A percentile compares a stretch with the other conserved stretches of the same genome.
Conservation (phyloP, 2,329 filamentous ascomycete species). For the Stromatinia cepivora region DNA sequence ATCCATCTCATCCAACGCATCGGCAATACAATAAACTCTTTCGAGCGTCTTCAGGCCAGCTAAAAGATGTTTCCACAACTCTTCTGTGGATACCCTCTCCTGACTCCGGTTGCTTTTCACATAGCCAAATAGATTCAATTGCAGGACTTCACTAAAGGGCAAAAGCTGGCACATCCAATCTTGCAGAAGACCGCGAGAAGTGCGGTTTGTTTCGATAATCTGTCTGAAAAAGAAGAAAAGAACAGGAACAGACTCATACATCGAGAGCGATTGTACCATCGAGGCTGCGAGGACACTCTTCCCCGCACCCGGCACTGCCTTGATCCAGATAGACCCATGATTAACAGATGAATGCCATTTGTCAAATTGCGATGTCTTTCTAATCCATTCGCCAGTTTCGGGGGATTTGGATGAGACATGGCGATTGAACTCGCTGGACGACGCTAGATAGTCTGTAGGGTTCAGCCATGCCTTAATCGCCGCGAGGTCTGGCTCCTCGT, state of each 20-base stretch:
- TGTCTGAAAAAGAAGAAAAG: conserved; percentile 45
- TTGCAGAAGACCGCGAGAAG: conserved; percentile 35
- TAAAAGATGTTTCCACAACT: conserved; percentile 41
- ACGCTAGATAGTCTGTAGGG: conserved; percentile 31
- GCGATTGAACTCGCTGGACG: conserved; percentile 30
- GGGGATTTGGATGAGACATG: conserved; percentile 29
- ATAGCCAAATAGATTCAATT: conserved; percentile 1
- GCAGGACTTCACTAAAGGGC: conserved; percentile 27
- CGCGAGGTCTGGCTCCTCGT: background rate
- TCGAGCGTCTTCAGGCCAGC: conserved; percentile 28
- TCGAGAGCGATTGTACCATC: conserved; percentile 20
- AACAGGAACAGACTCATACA: conserved; percentile 30
- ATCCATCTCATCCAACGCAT: conserved; percentile 53
- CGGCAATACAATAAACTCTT: conserved; percentile 48
- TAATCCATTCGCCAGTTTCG: conserved; percentile 32
- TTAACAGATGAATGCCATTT: conserved; percentile 33
- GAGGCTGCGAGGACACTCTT: conserved; percentile 47
- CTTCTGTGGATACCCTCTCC: conserved; percentile 20
- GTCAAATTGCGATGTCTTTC: conserved; percentile 27
- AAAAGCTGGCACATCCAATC: conserved; percentile 43
- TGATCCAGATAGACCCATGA: conserved; percentile 49
- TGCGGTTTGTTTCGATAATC: conserved; percentile 42
- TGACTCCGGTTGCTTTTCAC: conserved; percentile 11
- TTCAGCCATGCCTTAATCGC: conserved; percentile 25
- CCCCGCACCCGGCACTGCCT: conserved; percentile 48